These are phyloP conservation scores for Rhizopogon roseolus DNA, from an alignment of 768 basidiomycete species.

Conservation along the genomic window DNA sequence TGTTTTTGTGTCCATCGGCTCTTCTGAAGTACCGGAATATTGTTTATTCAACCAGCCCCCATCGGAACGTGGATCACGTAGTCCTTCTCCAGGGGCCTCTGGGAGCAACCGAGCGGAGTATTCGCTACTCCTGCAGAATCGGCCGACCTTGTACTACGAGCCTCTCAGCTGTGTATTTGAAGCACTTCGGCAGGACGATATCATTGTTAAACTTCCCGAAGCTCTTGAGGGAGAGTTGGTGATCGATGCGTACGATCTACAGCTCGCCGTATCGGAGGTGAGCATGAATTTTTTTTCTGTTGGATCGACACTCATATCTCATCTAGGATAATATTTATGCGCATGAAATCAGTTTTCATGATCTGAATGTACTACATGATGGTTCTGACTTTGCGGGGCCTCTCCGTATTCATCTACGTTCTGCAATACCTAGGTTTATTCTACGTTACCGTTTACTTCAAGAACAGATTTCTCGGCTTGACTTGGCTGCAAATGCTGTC, in stretches of 20 bases:
- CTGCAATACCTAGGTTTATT: conserved; percentile 55
- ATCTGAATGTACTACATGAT: conserved; percentile 67
- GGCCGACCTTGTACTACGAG: conserved; percentile 74
- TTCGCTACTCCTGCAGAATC: conserved; percentile 53
- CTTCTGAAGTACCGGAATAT: conserved; percentile 36
- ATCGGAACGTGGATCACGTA: conserved; percentile 20
- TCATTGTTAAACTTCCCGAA: conserved; percentile 40
- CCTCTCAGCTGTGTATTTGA: conserved; percentile 67
- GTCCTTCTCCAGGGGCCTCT: conserved; percentile 15
- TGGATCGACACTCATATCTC: conserved; percentile 3
- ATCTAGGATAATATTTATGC: conserved; percentile 64
- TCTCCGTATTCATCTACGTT: conserved; percentile 52
- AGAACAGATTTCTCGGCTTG: conserved; percentile 45
- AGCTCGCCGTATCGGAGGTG: conserved; percentile 65
- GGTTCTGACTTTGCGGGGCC: conserved; percentile 58
- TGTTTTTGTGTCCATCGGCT: conserved; percentile 45
- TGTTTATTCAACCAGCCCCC: conserved; percentile 55
- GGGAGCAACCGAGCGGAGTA: conserved; percentile 15
- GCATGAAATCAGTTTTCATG: conserved; percentile 67
- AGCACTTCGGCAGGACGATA: conserved; percentile 61
- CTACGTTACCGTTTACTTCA: conserved; percentile 60
- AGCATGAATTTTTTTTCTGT: background rate
- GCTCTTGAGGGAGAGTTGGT: conserved; percentile 58
- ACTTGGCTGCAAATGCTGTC: conserved; percentile 15
- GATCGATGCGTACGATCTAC: conserved; percentile 67